Evolutionary conservation across 345 rosid species (phyloP), one percentile per base, ranked within the genome.

Genomic region (Turnera subulata): DNA sequence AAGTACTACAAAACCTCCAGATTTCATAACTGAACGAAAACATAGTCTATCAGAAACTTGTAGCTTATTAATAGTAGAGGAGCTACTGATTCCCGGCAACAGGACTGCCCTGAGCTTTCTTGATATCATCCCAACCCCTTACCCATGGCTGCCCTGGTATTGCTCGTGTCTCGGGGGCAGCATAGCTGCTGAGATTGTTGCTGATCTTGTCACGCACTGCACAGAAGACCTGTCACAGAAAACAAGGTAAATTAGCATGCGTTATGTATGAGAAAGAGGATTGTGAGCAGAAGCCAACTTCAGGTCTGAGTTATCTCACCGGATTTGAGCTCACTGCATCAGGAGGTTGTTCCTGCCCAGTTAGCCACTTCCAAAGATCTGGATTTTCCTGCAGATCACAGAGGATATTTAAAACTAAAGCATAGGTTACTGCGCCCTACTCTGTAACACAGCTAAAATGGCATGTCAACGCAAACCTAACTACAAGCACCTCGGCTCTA

Each of bases 361-460:
- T 86, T 63, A 92, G 69, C 99, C 97, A 92, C 66, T 83, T 92
- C 99, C 99, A 92, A 29, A 92, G 85, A 53, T 83, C 94, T 12
- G 96, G 99, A 73, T 92, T 89, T 73, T 92, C 96, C 97, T 92
- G 82, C 71, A 66, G 6, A 66, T 58, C 39, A 58, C 29, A 61
- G 49, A 50, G 13, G 44, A 43, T 16, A 6, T 14, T 12, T 25
- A 15, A 16, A 25, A n/a, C n/a, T n/a, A n/a, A n/a, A n/a, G n/a
- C n/a, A n/a, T n/a, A n/a, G n/a, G n/a, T n/a, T n/a, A n/a, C n/a
- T n/a, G n/a, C n/a, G n/a, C n/a, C n/a, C n/a, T n/a, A n/a, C n/a
- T n/a, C n/a, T n/a, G n/a, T n/a, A n/a, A n/a, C n/a, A n/a, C n/a
- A n/a, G n/a, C n/a, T n/a, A n/a, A 23, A 58, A 18, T 58, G 15